Evolutionary conservation across 805 yeast genomes (phyloP), one percentile per base, ranked within the genome.

Genomic region (Barnettozyma californica): DNA sequence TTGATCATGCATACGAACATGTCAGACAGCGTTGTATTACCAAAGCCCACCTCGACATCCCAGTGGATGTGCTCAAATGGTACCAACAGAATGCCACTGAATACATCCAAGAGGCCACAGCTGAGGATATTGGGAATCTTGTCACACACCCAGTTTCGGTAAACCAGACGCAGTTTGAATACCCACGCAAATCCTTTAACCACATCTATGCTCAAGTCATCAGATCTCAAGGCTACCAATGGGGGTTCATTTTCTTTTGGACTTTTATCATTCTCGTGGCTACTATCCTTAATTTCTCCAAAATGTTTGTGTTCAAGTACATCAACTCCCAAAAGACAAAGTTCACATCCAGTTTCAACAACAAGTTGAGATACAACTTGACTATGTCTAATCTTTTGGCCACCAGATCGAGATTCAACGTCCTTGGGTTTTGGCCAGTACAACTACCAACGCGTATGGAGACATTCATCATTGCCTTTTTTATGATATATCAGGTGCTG

Each of bases 231-330:
- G 65, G 71, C 58, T 67, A 66, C 45, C 76, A 74, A 10, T 74
- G 77, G 77, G 78, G 76, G n/a, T 57, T 62, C 35, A 61, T 71
- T 23, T 69, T 69, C 48, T 73, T 62, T 48, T 74, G 77, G 77
- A 60, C 59, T 0, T 57, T 64, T 6, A 53, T 74, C 14, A 44
- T 74, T 23, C 39, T 59, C 0, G 34, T 68, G 1, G 67, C 67
- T 0, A 63, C 71, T 2, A 9, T 68, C 1, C 46, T 56, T 44
- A 68, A 69, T 48, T 36, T 67, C 19, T 48, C 52, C 31, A 57
- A 54, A 35, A 62, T 51, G 40, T 50, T 61, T 33, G 39, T 65
- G n/a, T 60, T 67, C 21, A 52, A 49, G n/a, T 59, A 57, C 40
- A 40, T 58, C 14, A 56, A 53, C n/a, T 46, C 51, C 7, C 56